Evolutionary conservation across 1,284 basidiomycete genomes (phyloP).

Genomic region (Hymenochaete sp.): DNA sequence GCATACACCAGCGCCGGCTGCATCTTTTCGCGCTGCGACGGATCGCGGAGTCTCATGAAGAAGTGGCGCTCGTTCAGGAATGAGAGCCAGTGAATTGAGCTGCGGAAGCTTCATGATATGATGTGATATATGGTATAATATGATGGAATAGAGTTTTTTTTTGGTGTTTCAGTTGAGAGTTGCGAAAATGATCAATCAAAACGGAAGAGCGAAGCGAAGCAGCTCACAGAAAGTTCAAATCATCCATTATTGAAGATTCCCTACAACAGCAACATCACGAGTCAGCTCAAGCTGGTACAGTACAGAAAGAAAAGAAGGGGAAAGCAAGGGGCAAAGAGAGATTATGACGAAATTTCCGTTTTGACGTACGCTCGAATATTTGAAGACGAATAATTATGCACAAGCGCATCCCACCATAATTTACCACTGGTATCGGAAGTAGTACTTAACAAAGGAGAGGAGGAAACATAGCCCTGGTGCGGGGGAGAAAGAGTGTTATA

Average conservation of each 20-base stretch:
- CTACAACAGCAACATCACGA: constrained; percentile 1
- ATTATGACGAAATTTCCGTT: constrained; percentile 30
- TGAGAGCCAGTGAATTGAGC: constrained; percentile 50
- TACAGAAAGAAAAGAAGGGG: too few species aligned
- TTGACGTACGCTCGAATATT: too few species aligned
- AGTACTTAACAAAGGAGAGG: constrained; percentile 32
- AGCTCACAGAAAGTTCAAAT: constrained; percentile 14
- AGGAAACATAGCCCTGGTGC: constrained; percentile 24
- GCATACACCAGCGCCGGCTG: constrained; percentile 64
- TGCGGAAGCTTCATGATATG: constrained; percentile 34
- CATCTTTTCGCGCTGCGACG: constrained; percentile 41
- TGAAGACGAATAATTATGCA: constrained; percentile 37
- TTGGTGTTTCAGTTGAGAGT: too few species aligned
- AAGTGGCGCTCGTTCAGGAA: constrained; percentile 55
- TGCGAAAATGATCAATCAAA: too few species aligned
- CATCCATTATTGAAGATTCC: constrained; percentile 12
- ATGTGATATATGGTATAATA: neutral
- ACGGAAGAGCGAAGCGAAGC: neutral
- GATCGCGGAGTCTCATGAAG: constrained; percentile 42
- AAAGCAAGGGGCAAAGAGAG: neutral
- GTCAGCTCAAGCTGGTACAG: too few species aligned
- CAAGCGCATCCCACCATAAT: constrained; percentile 57
- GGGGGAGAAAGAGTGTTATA: constrained; percentile 9
- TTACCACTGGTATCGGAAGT: too few species aligned
- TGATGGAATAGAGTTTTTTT: too few species aligned